Evolutionary conservation across 306 rosid genomes (phyloP).

Genomic region (Prunus mira): DNA sequence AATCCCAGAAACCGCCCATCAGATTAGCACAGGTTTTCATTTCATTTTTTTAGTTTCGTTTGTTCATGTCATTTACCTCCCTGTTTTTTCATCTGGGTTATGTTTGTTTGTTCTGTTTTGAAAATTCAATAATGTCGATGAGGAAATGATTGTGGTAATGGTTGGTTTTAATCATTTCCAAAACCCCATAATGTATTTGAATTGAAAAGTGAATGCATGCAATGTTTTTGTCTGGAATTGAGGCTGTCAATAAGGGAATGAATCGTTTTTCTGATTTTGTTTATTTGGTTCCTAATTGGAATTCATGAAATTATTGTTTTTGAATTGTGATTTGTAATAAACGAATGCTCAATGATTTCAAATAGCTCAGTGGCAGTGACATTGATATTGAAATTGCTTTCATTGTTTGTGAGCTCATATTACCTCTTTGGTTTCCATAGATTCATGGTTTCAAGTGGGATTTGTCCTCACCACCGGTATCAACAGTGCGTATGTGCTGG

Average conservation of each 20-base stretch:
- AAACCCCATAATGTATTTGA: background rate
- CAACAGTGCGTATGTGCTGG: constrained; percentile 88
- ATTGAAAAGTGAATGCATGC: background rate
- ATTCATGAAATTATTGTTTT: background rate
- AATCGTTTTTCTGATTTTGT: background rate
- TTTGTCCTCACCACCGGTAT: constrained; percentile 88
- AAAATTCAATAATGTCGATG: background rate
- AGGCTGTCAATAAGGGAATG: background rate
- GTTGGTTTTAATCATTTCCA: background rate
- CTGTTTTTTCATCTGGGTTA: background rate
- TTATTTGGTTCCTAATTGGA: background rate
- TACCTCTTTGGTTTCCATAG: constrained; percentile 11
- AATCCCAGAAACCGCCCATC: constrained; percentile 78
- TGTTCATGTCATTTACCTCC: background rate
- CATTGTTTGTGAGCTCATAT: background rate
- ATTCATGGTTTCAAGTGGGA: constrained; percentile 90
- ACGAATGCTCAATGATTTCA: background rate
- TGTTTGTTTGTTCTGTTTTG: background rate
- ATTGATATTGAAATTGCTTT: background rate
- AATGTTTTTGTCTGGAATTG: background rate
- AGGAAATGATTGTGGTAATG: background rate
- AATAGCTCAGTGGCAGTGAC: background rate
- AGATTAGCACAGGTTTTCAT: constrained; percentile 65
- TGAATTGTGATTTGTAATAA: background rate
- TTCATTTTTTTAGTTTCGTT: background rate